Base-by-base conservation (phyloP, 116 monocot species). In the Cymodocea nodosa region DNA sequence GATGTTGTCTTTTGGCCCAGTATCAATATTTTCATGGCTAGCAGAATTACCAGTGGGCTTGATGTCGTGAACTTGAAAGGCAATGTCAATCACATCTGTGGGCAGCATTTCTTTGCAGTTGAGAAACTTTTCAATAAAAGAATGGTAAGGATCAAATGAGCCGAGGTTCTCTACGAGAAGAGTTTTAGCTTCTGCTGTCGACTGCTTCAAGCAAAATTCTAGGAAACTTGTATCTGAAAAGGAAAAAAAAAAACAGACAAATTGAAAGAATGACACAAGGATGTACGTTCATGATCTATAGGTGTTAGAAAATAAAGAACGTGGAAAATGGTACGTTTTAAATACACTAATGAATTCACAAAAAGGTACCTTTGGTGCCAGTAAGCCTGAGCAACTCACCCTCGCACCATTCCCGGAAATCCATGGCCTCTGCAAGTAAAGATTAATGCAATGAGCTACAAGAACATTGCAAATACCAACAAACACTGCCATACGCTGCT, bases 351-450 rank as follows among this genome's bases (percentile, higher is more conserved):
- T 15, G 59, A 5, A 59, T 25, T 59, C 22, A 35, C 18, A 35
- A 51, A 40, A 57, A 55, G 18, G 20, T 83, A 99, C 99, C 99
- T 52, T 71, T 84, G 19, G 92, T 67, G 19, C 98, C 89, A 22
- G 89, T 99, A 56, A 99, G 89, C 70, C 78, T 82, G 51, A 69
- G 19, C 77, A 82, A 74, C 70, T 99, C 92, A 62, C 58, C 63
- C 65, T 86, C 92, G 13, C 86, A 99, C 99, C 99, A 99, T 51
- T 84, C 75, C 65, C 86, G 79, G 86, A 99, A 99, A 59, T 85
- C 89, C 71, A 69, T 78, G 16, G 99, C 99, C 73, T 92, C 99
- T 99, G 92, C 13, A 54, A 36, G 18, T 37, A 18, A 37, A 62
- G 16, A 37, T 0, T 7, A 37, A 7, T 30, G 30, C 17, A 17